phyloP scores from a whole-genome alignment of 441 rosid genomes.

The Croton setiger region DNA sequence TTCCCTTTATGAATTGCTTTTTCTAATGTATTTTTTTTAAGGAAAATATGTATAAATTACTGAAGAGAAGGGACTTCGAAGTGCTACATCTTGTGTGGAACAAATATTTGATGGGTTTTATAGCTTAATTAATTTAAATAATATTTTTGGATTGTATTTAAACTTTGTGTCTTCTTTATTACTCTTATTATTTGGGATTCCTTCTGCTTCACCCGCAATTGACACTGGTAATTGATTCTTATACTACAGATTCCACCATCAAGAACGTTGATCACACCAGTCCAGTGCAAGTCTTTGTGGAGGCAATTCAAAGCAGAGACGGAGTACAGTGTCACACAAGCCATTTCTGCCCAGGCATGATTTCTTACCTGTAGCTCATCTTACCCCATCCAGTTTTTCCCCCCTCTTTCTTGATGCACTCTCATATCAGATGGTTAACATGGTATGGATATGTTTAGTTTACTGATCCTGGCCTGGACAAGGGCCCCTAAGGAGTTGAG shows the following conservation, averaged over 20 bases:
- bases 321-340: conserved; percentile 87
- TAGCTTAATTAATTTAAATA: not conserved
- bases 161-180: not conserved
- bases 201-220: conserved; percentile 2
- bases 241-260: conserved; percentile 58
- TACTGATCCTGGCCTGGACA: not conserved
- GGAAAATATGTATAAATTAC: not conserved
- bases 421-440: not conserved
- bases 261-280: conserved; percentile 89
- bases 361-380: conserved; percentile 3
- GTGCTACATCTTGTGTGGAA: not conserved
- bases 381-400: not conserved
- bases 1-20: conserved; percentile 4
- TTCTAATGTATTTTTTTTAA: conserved; percentile 2
- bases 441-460: not conserved
- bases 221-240: conserved; percentile 11
- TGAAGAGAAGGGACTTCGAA: not conserved
- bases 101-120: conserved; percentile 3
- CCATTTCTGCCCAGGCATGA: conserved; percentile 94
- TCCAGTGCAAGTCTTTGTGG: conserved; percentile 97
- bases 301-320: conserved; percentile 95
- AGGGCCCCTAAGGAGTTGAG: not conserved
- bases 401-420: not conserved
- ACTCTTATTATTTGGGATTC: not conserved
- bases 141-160: not conserved